These are phyloP conservation scores for Aphanomyces astaci DNA, from an alignment of 352 stramenopile genomes.

Conservation along the genomic window DNA sequence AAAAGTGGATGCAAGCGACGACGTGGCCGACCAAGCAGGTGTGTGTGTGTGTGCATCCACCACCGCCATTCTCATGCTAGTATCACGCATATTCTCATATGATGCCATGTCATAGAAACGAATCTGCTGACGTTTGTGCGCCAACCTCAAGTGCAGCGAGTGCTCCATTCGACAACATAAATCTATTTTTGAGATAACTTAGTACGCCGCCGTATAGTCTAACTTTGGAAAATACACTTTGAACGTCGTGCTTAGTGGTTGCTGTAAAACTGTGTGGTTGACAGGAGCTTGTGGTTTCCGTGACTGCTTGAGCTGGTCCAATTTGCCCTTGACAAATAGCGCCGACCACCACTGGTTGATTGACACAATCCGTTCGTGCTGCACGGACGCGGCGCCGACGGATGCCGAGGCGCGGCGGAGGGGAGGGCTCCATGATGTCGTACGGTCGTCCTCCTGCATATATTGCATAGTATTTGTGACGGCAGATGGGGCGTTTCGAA, in stretches of 20 bases:
- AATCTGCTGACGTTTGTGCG: slow-evolving; percentile 7
- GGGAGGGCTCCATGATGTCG: not conserved
- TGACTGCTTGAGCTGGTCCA: not conserved
- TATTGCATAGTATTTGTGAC: too few species aligned
- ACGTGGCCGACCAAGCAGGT: slow-evolving; percentile 8
- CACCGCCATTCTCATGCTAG: not conserved
- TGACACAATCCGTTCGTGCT: not conserved
- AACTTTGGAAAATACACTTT: slow-evolving; percentile 20
- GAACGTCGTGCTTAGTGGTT: slow-evolving; percentile 10
- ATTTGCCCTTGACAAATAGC: slow-evolving; percentile 12
- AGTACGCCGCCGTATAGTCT: slow-evolving; percentile 1
- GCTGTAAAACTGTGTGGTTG: too few species aligned
- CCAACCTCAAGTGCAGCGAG: slow-evolving; percentile 12
- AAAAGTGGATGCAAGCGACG: not conserved
- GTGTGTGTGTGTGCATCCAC: not conserved
- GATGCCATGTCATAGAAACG: not conserved
- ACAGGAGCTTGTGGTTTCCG: too few species aligned
- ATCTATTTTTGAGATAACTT: not conserved
- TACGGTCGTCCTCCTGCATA: too few species aligned
- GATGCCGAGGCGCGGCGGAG: not conserved
- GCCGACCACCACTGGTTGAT: slow-evolving; percentile 10
- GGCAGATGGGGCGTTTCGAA: too few species aligned
- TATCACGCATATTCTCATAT: not conserved
- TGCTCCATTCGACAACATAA: not conserved
- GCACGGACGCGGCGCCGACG: not conserved